Evolutionary conservation across 2,329 filamentous ascomycete genomes (phyloP), one percentile per base, ranked within the genome.

Genomic region (Cladophialophora yegresii): DNA sequence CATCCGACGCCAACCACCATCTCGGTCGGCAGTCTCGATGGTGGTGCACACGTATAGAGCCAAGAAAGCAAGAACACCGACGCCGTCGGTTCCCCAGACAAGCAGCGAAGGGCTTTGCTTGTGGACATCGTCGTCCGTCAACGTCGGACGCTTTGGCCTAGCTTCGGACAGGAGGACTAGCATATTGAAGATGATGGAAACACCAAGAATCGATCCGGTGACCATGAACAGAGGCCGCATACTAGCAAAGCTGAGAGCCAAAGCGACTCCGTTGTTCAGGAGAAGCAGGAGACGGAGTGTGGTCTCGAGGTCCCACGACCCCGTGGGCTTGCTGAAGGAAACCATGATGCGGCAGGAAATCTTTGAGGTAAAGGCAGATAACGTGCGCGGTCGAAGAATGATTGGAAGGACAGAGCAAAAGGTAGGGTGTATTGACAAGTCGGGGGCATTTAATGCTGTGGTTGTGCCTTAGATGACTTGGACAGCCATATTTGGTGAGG

Each of bases 171-270:
- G 45, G n/a, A 57, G 54, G 28, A 54, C 43, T 3, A 36, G 9
- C 1, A 60, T 6, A 30, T 66, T 66, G 64, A 63, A 66, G 7
- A 66, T 8, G 16, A 61, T 32, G 50, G 64, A 66, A 12, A 61
- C 30, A 9, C 28, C 55, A 20, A 67, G 36, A 33, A 64, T 51
- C 10, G 50, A 32, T 4, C 62, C 65, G 2, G 63, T n/a, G n/a
- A 65, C 65, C 22, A 62, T 33, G 59, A 64, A 65, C 2, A 61
- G 23, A 22, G 62, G 30, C 16, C 16, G 16, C 30, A 36, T 28
- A 16, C 26, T 28, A 40, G 58, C 58, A 50, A 67, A 67, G 53
- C 61, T 55, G 36, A 67, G 61, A 26, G 47, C 54, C n/a, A 67
- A 54, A 13, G 61, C 61, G 2, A 67, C 47, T 5, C 50, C 26